These are phyloP conservation scores for Pseudogymnoascus sp. DNA, from an alignment of 2,329 filamentous ascomycete species.

Conservation along the genomic window DNA sequence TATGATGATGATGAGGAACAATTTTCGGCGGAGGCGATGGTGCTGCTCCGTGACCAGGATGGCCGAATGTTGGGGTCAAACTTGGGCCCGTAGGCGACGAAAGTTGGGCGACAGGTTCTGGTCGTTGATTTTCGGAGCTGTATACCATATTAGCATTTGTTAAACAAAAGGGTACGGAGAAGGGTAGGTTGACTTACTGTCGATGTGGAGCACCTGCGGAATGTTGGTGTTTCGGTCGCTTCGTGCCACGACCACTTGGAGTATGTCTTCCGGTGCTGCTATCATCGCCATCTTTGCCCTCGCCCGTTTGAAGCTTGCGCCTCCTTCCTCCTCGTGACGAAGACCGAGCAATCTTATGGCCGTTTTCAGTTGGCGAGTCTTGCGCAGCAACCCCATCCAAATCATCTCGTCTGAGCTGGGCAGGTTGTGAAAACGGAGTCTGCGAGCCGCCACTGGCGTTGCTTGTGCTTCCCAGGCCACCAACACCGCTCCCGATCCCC, in stretches of 20 bases:
- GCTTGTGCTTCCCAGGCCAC: constrained; percentile 42
- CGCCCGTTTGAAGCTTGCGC: constrained; percentile 72
- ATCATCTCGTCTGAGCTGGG: constrained; percentile 46
- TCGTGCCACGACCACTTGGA: constrained; percentile 48
- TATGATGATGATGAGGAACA: constrained; percentile 25
- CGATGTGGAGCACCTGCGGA: constrained; percentile 53
- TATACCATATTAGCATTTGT: constrained; percentile 20
- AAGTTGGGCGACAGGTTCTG: constrained; percentile 43
- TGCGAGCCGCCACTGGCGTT: constrained; percentile 45
- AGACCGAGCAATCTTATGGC: constrained; percentile 34
- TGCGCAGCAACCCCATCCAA: constrained; percentile 35
- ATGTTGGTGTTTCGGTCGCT: constrained; percentile 57
- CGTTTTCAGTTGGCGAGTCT: constrained; percentile 34
- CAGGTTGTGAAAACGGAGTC: constrained; percentile 38
- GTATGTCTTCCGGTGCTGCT: constrained; percentile 56
- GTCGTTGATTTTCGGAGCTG: constrained; percentile 50
- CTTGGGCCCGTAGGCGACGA: constrained; percentile 37
- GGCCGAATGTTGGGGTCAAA: constrained; percentile 40
- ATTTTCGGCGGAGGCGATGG: constrained; percentile 36
- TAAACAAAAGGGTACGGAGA: background rate
- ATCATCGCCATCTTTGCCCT: constrained; percentile 60
- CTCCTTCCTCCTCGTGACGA: constrained; percentile 47
- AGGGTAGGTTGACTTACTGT: constrained; percentile 44
- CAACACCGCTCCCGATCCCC: constrained; percentile 71
- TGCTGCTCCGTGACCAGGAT: constrained; percentile 37